Evolutionary conservation across 1,284 basidiomycete species (phyloP).

Genomic region (Pholiota adiposa): DNA sequence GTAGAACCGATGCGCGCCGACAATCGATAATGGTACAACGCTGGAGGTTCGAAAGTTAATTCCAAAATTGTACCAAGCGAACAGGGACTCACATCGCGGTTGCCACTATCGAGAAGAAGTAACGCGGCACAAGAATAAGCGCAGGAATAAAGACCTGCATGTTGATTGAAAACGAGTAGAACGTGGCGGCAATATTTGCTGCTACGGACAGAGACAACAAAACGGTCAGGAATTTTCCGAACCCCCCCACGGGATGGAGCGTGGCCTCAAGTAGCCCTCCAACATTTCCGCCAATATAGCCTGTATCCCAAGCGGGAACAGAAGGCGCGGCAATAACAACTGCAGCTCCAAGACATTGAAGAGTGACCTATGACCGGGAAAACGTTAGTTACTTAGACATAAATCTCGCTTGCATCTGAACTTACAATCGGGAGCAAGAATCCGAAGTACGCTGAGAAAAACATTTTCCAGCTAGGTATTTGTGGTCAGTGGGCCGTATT

Average conservation of each 20-base stretch:
- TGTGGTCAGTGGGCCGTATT: not conserved
- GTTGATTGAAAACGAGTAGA: constrained; percentile 85
- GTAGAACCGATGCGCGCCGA: constrained; percentile 71
- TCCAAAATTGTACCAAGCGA: not conserved
- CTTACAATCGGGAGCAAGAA: constrained; percentile 67
- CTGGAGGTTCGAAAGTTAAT: not conserved
- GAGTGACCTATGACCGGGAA: constrained; percentile 49
- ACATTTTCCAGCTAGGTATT: constrained; percentile 62
- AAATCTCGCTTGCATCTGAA: not conserved
- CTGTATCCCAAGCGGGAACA: constrained; percentile 73
- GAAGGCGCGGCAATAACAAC: constrained; percentile 58
- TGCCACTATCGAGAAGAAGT: constrained; percentile 82
- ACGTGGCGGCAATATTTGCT: constrained; percentile 84
- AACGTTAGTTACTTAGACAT: too few species aligned
- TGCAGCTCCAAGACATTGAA: constrained; percentile 81
- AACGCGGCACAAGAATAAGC: constrained; percentile 76
- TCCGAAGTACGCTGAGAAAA: constrained; percentile 76
- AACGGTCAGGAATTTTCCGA: constrained; percentile 90
- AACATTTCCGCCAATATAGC: constrained; percentile 63
- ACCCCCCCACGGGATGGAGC: constrained; percentile 69
- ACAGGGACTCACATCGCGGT: constrained; percentile 72
- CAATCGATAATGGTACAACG: constrained; percentile 58
- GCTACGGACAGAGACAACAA: constrained; percentile 79
- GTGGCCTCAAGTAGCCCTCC: constrained; percentile 81
- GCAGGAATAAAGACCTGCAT: constrained; percentile 80